A percentile compares a stretch with the other conserved stretches of the same genome.
These are phyloP conservation scores for Orychophragmus violaceus DNA, from an alignment of 345 rosid genomes.

Conservation along the genomic window DNA sequence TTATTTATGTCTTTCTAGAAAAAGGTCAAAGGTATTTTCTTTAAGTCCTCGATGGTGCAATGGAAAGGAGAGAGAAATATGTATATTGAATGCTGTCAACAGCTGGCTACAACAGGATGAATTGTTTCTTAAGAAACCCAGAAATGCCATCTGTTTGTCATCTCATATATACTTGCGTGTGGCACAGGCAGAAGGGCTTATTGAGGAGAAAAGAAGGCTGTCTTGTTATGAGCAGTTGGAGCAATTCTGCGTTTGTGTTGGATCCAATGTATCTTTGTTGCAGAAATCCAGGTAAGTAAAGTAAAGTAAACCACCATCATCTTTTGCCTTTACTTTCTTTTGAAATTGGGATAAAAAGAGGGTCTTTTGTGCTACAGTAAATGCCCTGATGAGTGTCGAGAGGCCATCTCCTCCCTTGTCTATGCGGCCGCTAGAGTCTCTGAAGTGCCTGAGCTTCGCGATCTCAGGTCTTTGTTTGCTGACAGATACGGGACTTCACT, in stretches of 20 bases:
- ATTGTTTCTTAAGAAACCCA: conserved; percentile 12
- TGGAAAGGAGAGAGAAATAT: not conserved
- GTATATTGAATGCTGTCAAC: conserved; percentile 6
- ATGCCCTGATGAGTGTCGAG: conserved; percentile 67
- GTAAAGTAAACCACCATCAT: not conserved
- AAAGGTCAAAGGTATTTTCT: conserved; percentile 5
- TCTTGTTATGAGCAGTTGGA: conserved; percentile 52
- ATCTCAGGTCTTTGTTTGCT: conserved; percentile 50
- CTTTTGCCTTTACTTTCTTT: not conserved
- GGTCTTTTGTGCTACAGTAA: not conserved
- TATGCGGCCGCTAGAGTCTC: conserved; percentile 90
- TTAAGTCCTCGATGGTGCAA: not conserved
- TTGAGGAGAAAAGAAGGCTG: conserved; percentile 55
- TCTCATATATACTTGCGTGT: not conserved
- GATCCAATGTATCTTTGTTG: conserved; percentile 46
- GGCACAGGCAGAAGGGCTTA: conserved; percentile 69
- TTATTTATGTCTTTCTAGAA: not conserved
- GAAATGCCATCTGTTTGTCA: not conserved
- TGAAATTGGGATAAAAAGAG: not conserved
- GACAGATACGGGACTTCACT: conserved; percentile 58
- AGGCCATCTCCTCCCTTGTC: conserved; percentile 60
- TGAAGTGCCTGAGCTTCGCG: conserved; percentile 73
- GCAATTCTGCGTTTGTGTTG: conserved; percentile 45
- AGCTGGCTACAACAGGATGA: conserved; percentile 15
- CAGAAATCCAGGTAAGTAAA: conserved; percentile 49